phyloP scores from a whole-genome alignment of 1,139 yeast species.

The Nakaseomyces kungkrabaensis region DNA sequence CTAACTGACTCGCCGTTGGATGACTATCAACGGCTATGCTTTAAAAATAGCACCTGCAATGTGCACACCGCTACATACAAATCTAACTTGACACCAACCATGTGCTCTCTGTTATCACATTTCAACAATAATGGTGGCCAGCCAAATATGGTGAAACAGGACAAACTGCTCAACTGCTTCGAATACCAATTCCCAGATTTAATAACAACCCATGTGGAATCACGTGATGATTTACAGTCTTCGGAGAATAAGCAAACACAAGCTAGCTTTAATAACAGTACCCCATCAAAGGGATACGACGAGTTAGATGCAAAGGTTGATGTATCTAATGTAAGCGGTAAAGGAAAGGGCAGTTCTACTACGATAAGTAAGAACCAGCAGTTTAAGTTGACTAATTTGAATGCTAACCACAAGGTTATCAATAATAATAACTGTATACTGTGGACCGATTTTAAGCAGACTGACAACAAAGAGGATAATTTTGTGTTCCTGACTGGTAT shows the following conservation, averaged over 20 bases:
- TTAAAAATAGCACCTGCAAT: constrained; percentile 1
- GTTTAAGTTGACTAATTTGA: constrained; percentile 22
- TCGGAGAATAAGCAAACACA: not conserved
- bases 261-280: no score
- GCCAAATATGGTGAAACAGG: constrained; percentile 5
- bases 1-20: constrained; percentile 23
- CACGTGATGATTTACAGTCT: constrained; percentile 7
- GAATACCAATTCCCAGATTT: constrained; percentile 23
- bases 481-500: constrained; percentile 85
- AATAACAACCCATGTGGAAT: not conserved
- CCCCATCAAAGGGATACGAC: not conserved
- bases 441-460: constrained; percentile 37
- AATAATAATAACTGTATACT: constrained; percentile 49
- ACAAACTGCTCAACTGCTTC: constrained; percentile 18
- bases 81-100: constrained; percentile 1
- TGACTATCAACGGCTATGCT: constrained; percentile 25
- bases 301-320: not conserved
- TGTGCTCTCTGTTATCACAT: not conserved
- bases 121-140: not conserved
- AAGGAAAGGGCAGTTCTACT: constrained; percentile 4
- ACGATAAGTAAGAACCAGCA: constrained; percentile 25
- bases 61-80: not conserved
- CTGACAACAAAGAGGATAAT: constrained; percentile 62
- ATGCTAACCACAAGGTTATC: constrained; percentile 18
- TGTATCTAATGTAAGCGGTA: not conserved